A percentile compares a stretch with the other conserved stretches of the same genome.
phyloP scores from a whole-genome alignment of 306 rosid species.

The Astragalus membranaceus region DNA sequence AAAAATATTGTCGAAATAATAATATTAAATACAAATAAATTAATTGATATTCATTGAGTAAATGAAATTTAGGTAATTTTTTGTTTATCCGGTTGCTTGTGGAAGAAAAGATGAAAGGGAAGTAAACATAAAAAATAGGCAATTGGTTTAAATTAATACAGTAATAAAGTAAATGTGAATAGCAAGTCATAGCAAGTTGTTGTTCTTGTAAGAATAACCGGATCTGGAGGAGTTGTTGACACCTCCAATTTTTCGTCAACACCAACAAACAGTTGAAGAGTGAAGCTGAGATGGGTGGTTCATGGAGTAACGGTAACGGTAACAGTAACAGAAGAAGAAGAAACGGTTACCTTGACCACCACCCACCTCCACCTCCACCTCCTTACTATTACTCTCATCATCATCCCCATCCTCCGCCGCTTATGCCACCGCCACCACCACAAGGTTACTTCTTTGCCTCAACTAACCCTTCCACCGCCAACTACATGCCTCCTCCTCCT shows the following conservation, averaged over 20 bases:
- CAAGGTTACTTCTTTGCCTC: slow-evolving; percentile 22
- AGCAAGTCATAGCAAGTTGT: too few species aligned
- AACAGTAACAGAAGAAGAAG: slow-evolving; percentile 50
- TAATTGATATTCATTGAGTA: too few species aligned
- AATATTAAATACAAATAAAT: too few species aligned
- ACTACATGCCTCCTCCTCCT: slow-evolving; percentile 18
- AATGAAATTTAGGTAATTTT: too few species aligned
- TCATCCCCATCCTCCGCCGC: slow-evolving; percentile 14
- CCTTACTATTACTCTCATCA: slow-evolving; percentile 36
- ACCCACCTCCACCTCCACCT: slow-evolving; percentile 31
- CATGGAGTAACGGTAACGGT: slow-evolving; percentile 45
- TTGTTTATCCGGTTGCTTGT: too few species aligned
- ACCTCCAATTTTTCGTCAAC: too few species aligned
- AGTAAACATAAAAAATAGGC: too few species aligned
- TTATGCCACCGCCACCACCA: slow-evolving; percentile 21
- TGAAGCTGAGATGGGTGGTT: slow-evolving; percentile 51
- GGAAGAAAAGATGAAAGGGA: too few species aligned
- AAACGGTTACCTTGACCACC: slow-evolving; percentile 31
- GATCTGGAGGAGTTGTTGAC: background rate
- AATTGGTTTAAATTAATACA: too few species aligned
- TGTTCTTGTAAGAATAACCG: background rate
- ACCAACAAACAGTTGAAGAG: too few species aligned
- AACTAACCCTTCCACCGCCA: slow-evolving; percentile 13
- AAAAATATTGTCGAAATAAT: too few species aligned
- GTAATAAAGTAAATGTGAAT: too few species aligned